Evolutionary conservation across 257 asterid species (phyloP).

Genomic region (Primulina huaijiensis): DNA sequence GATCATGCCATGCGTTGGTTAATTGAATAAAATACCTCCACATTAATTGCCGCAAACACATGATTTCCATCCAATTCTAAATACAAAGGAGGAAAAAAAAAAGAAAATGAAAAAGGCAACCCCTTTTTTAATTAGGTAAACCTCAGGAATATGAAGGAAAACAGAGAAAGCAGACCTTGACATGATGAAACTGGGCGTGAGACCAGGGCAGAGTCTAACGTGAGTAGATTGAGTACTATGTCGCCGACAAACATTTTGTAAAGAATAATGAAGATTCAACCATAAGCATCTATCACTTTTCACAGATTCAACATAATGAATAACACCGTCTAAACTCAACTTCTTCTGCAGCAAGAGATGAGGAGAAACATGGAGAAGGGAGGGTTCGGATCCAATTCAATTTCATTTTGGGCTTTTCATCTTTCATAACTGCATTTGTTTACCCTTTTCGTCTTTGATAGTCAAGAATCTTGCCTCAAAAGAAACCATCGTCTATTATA

Average conservation of each 20-base stretch:
- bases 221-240: conserved; percentile 22
- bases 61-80: conserved; percentile 4
- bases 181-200: conserved; percentile 37
- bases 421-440: not conserved
- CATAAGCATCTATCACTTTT: conserved; percentile 29
- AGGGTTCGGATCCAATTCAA: not conserved
- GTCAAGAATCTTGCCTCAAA: not conserved
- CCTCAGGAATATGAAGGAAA: not conserved
- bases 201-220: conserved; percentile 16
- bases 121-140: not conserved
- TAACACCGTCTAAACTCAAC: not conserved
- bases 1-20: not conserved
- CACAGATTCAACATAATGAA: conserved; percentile 25
- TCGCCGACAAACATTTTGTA: conserved; percentile 38
- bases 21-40: not conserved
- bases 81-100: not conserved
- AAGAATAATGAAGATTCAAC: conserved; percentile 25
- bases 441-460: not conserved
- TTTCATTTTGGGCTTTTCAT: not conserved
- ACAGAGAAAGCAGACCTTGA: conserved; percentile 33
- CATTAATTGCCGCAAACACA: not conserved
- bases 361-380: not conserved
- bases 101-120: not conserved
- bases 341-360: not conserved
- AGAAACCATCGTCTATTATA: too few species aligned